These are phyloP conservation scores for Sphaceloma murrayae DNA, from an alignment of 2,329 filamentous ascomycete genomes.

Conservation along the genomic window DNA sequence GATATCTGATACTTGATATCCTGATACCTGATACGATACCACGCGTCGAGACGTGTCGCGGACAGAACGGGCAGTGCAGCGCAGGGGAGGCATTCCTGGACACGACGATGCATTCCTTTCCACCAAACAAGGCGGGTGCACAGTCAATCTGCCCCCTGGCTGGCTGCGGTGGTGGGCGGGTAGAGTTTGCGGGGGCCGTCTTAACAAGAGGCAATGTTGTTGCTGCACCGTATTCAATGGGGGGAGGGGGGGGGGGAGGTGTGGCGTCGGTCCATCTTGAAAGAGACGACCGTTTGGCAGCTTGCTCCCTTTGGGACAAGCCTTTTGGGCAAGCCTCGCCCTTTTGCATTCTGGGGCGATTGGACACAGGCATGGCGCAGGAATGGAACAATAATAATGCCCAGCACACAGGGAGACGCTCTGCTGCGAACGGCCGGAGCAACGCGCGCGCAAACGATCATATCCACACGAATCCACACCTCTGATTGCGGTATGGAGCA, in stretches of 20 bases:
- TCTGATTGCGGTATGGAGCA: no score
- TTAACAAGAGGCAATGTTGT: constrained; percentile 7
- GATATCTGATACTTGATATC: no score
- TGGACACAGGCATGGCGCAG: background rate
- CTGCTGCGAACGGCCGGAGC: constrained; percentile 3
- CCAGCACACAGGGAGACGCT: constrained; percentile 2
- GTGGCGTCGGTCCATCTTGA: constrained; percentile 2
- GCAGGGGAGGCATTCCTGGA: no score
- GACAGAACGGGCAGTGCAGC: no score
- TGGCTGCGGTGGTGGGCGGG: background rate
- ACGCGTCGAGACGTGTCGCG: no score
- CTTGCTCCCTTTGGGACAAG: background rate
- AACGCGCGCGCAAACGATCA: constrained; percentile 13
- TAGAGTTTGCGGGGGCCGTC: background rate
- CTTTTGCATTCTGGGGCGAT: no score
- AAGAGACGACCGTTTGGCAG: background rate
- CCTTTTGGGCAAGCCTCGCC: background rate
- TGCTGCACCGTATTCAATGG: no score
- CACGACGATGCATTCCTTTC: constrained; percentile 12
- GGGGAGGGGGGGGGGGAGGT: no score
- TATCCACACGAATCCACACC: no score
- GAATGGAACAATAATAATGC: background rate
- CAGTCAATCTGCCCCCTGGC: constrained; percentile 11
- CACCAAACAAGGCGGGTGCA: constrained; percentile 8
- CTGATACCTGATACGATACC: no score